These are phyloP conservation scores for Yamadazyma atmosphaerica DNA, from an alignment of 1,139 yeast species.

Conservation along the genomic window DNA sequence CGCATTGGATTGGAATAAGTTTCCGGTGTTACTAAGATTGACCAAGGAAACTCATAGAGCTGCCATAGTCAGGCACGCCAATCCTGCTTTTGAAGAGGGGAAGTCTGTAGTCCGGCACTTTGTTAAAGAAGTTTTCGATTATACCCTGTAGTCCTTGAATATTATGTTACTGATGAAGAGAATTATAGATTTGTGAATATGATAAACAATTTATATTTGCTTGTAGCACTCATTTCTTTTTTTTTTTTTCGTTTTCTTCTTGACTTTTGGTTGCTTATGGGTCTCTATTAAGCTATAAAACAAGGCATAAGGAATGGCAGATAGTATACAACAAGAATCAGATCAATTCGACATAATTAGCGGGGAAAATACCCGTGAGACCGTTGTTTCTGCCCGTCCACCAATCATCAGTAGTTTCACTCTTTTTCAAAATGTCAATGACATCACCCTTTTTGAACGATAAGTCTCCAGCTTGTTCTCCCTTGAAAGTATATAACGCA, in stretches of 20 bases:
- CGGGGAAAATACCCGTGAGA: slow-evolving; percentile 90
- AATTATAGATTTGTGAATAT: too few relatives aligned
- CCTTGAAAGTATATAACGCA: slow-evolving; percentile 84
- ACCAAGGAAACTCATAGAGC: slow-evolving; percentile 80
- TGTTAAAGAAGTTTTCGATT: slow-evolving; percentile 38
- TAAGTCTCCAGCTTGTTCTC: slow-evolving; percentile 89
- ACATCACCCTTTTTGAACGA: slow-evolving; percentile 94
- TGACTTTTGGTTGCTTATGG: neutral
- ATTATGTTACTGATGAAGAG: too few relatives aligned
- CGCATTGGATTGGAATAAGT: slow-evolving; percentile 63
- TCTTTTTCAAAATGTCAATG: slow-evolving; percentile 81
- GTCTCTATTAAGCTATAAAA: neutral
- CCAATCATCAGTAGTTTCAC: slow-evolving; percentile 93
- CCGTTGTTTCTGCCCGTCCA: slow-evolving; percentile 95
- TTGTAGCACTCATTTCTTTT: neutral
- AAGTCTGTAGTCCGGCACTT: slow-evolving; percentile 66
- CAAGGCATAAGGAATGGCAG: neutral
- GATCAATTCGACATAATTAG: slow-evolving; percentile 88
- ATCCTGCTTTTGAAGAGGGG: slow-evolving; percentile 64
- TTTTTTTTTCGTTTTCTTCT: neutral
- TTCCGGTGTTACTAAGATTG: slow-evolving; percentile 64
- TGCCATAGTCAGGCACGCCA: slow-evolving; percentile 63
- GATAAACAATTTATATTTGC: neutral
- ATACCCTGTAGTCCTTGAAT: neutral
- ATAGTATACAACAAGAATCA: slow-evolving; percentile 18